A percentile compares a stretch with the other conserved stretches of the same genome.
Evolutionary conservation across 2,329 filamentous ascomycete species (phyloP).

Genomic region (Albophoma yamanashiensis): DNA sequence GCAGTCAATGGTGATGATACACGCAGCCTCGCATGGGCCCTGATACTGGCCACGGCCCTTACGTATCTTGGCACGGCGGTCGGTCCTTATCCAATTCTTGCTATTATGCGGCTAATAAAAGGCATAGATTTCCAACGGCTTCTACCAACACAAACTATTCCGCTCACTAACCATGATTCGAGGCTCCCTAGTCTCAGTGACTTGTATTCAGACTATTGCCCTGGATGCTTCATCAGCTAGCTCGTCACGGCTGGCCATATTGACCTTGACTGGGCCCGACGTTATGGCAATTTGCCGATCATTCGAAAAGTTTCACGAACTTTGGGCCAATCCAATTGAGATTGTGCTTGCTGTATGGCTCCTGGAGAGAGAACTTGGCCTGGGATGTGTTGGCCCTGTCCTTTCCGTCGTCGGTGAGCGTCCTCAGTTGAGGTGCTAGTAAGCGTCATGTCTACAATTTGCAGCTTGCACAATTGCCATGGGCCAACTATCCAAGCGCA

Average conservation of each 20-base stretch:
- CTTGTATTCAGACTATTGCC: no score
- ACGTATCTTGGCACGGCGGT: conserved; percentile 8
- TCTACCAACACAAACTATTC: conserved; percentile 13
- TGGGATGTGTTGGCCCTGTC: conserved; percentile 32
- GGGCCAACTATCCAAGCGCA: conserved; percentile 1
- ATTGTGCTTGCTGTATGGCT: conserved; percentile 33
- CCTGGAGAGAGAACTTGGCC: conserved; percentile 31
- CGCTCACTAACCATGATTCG: conserved; percentile 20
- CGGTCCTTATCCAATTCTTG: no score
- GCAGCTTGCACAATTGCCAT: conserved; percentile 1
- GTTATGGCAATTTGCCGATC: no score
- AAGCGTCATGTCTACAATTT: no score
- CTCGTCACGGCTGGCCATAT: no score
- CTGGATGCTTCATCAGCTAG: no score
- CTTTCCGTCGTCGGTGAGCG: conserved; percentile 16
- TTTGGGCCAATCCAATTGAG: conserved; percentile 29
- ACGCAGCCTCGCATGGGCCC: no score
- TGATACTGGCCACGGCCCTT: conserved; percentile 6
- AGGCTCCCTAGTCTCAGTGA: conserved; percentile 2
- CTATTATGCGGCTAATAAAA: not conserved
- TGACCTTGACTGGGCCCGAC: no score
- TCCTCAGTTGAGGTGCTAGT: no score
- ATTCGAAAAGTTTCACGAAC: conserved; percentile 26
- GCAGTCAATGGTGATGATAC: no score
- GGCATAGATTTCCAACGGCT: conserved; percentile 6